Conservation (phyloP, 1,139 yeast genomes). For the Suhomyces kunorum region DNA sequence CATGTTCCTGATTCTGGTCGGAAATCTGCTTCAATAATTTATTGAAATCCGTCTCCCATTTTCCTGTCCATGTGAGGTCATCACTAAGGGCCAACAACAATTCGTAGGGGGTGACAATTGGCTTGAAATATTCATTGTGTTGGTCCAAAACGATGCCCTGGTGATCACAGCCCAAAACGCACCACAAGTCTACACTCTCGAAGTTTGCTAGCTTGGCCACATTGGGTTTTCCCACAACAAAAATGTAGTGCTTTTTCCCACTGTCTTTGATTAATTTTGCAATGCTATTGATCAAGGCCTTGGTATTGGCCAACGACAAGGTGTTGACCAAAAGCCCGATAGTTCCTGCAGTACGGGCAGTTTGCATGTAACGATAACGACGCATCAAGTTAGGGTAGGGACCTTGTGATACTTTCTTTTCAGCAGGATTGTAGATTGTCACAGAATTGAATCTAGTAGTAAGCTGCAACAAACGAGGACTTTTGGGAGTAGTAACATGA, state of each 20-base stretch:
- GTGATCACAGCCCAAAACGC: constrained; percentile 90
- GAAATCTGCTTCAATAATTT: constrained; percentile 43
- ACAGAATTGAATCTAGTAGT: constrained; percentile 67
- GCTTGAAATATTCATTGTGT: constrained; percentile 77
- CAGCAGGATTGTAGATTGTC: constrained; percentile 46
- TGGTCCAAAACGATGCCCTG: constrained; percentile 87
- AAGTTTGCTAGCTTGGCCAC: constrained; percentile 96
- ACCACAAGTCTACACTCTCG: constrained; percentile 90
- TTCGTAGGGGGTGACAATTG: constrained; percentile 93
- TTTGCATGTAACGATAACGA: constrained; percentile 81
- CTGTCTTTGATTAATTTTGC: constrained; percentile 63
- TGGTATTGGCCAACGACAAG: constrained; percentile 72
- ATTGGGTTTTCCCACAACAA: constrained; percentile 98
- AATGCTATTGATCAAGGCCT: constrained; percentile 59
- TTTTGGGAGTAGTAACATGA: constrained; percentile 72
- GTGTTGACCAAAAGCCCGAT: constrained; percentile 91
- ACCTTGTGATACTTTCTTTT: constrained; percentile 40
- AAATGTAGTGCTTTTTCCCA: constrained; percentile 87
- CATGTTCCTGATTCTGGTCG: constrained; percentile 21
- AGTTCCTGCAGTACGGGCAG: constrained; percentile 89
- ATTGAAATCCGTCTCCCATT: constrained; percentile 84
- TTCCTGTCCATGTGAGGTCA: constrained; percentile 84
- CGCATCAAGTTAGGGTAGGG: constrained; percentile 80
- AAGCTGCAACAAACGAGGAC: constrained; percentile 74
- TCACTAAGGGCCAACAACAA: constrained; percentile 73